Evolutionary conservation across 2,329 filamentous ascomycete species (phyloP).

Genomic region (Aspergillus sp.): DNA sequence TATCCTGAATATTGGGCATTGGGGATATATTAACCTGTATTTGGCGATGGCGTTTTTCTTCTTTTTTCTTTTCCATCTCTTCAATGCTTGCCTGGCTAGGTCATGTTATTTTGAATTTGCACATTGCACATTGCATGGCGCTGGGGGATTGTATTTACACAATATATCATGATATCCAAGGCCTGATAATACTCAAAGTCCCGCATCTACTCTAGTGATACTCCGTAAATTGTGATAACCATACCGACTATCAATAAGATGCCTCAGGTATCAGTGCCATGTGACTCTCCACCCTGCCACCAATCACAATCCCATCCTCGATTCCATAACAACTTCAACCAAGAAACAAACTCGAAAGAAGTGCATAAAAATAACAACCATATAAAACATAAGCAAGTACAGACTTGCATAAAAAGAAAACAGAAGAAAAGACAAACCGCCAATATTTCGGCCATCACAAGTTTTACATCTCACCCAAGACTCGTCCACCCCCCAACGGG

Average conservation of each 20-base stretch:
- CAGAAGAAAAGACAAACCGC: too few relatives aligned
- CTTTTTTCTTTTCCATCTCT: constrained; percentile 1
- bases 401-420: not conserved
- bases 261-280: not conserved
- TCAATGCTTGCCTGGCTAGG: not conserved
- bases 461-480: too few relatives aligned
- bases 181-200: too few relatives aligned
- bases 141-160: not conserved
- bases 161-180: too few relatives aligned
- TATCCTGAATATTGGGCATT: constrained; percentile 1
- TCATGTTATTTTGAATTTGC: constrained; percentile 3
- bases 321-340: too few relatives aligned
- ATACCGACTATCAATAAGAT: too few relatives aligned
- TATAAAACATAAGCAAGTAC: too few relatives aligned
- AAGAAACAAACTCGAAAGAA: not conserved
- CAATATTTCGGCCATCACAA: too few relatives aligned
- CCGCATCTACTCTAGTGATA: too few relatives aligned
- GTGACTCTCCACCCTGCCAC: not conserved
- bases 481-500: too few relatives aligned
- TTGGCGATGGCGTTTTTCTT: constrained; percentile 4
- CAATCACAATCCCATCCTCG: too few relatives aligned
- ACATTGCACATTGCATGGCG: constrained; percentile 2
- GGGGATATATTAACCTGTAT: constrained; percentile 6
- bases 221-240: too few relatives aligned
- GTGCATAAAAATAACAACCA: not conserved